These are phyloP conservation scores for Nemania serpens DNA, from an alignment of 2,329 filamentous ascomycete species.

Conservation along the genomic window DNA sequence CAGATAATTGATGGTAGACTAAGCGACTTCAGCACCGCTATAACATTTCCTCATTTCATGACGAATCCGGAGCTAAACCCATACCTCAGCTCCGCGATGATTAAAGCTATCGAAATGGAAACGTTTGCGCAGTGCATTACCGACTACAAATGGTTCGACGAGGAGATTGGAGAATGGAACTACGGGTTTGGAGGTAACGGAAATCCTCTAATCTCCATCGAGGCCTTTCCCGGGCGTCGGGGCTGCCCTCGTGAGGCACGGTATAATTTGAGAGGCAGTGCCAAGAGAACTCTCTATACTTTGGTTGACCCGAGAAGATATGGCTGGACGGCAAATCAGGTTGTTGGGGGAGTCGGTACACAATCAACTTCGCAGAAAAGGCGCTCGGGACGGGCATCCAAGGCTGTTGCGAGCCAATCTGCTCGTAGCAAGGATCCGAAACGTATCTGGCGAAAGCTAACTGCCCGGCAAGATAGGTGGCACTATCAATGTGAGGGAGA, in stretches of 20 bases:
- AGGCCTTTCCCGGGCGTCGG: not conserved
- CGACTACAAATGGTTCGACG: not conserved
- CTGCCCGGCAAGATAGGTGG: not conserved
- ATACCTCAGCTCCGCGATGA: not conserved
- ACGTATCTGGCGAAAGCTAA: not conserved
- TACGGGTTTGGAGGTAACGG: not conserved
- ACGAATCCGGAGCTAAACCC: constrained; percentile 5
- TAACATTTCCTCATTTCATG: constrained; percentile 1
- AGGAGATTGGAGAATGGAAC: not conserved
- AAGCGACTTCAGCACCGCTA: not conserved
- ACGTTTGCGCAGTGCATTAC: not conserved
- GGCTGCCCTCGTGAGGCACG: not conserved
- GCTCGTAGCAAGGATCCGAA: not conserved
- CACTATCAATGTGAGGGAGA: not conserved
- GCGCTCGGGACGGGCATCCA: not conserved
- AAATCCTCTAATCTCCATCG: not conserved
- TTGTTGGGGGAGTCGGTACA: not conserved
- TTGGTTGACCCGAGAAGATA: constrained; percentile 4
- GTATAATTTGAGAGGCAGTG: not conserved
- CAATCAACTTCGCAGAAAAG: not conserved
- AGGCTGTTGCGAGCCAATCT: not conserved
- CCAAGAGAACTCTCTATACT: constrained; percentile 3
- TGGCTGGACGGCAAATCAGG: not conserved
- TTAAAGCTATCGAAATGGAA: not conserved
- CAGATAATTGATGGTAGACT: not conserved